A percentile compares a stretch with the other conserved stretches of the same genome.
Evolutionary conservation across 2,329 filamentous ascomycete species (phyloP).

Genomic region (Cercospora beticola): DNA sequence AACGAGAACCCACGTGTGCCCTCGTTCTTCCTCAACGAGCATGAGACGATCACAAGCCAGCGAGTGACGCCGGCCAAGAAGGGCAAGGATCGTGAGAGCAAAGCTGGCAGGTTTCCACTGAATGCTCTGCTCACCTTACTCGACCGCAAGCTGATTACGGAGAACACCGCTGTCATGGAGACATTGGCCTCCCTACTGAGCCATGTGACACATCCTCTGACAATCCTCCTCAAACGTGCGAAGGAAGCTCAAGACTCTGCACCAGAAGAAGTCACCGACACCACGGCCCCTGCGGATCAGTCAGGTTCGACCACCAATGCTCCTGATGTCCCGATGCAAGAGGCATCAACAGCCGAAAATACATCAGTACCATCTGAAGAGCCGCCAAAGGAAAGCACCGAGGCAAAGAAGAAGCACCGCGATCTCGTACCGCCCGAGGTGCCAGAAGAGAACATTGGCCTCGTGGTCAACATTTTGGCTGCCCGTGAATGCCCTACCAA

Average conservation of each 20-base stretch:
- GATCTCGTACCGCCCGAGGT: conserved; percentile 78
- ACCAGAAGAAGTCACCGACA: conserved; percentile 27
- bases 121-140: conserved; percentile 86
- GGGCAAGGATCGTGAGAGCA: conserved; percentile 82
- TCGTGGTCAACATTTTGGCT: conserved; percentile 96
- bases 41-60: conserved; percentile 64
- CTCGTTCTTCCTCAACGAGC: conserved; percentile 90
- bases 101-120: conserved; percentile 82
- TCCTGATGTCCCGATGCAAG: conserved; percentile 31
- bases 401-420: conserved; percentile 58
- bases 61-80: conserved; percentile 73
- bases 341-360: conserved; percentile 26
- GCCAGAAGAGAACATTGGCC: conserved; percentile 81
- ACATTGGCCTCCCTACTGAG: conserved; percentile 83
- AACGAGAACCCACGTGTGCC: conserved; percentile 83
- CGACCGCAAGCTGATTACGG: conserved; percentile 92
- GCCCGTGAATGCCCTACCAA: conserved; percentile 95
- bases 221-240: conserved; percentile 76
- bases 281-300: conserved; percentile 39
- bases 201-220: conserved; percentile 82
- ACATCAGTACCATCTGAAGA: conserved; percentile 23
- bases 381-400: conserved; percentile 41
- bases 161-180: conserved; percentile 96
- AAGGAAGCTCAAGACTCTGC: conserved; percentile 63
- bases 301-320: conserved; percentile 28